Evolutionary conservation across 2,329 filamentous ascomycete genomes (phyloP), one percentile per base, ranked within the genome.

Genomic region (Microsporum ferrugineum): DNA sequence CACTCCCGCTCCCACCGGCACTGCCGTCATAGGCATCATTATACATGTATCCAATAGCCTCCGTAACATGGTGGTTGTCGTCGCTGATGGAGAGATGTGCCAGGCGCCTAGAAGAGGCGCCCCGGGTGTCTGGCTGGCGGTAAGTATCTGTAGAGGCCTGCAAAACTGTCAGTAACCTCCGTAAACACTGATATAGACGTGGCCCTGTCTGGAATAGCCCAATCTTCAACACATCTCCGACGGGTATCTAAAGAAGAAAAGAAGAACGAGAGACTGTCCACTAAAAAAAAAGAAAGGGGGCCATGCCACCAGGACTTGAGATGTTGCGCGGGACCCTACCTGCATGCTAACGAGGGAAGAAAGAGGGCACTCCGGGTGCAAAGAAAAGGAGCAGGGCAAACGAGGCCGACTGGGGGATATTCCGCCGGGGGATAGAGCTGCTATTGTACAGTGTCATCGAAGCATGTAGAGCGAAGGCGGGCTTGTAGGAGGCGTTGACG

Each of bases 1-100:
- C 49, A 53, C 49, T 53, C 49, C 49, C 49, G 33, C 49, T 53
- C 8, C 49, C 49, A 6, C 27, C 14, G 10, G 31, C 12, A 12
- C 57, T 31, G 8, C 31, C 41, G 68, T 73, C 75, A 67, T 81
- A 76, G 68, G 86, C 84, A 70, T 89, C 87, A 69, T 88, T 89
- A 75, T 96, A 96, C 75, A 95, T 83, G 68, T 91, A 91, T 59
- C 89, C 89, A 74, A 96, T 95, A 63, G 90, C 88, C 74, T 96
- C 91, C 61, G 91, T 96, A 72, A 96, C 89, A 82, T 96, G 91
- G 76, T 96, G 90, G 76, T 83, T 90, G 63, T 91, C 88, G 76
- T 96, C 91, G 73, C 88, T 94, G 73, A 95, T 86, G 67, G 83
- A 85, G 64, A 86, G 77, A 67, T 85, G 81, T 64, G 83, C 78